Conservation (phyloP, 306 rosid species). For the apple (Malus domestica) region ASM211411v1 NC_041803.1:22251501-22252000, state of each 20-base stretch:
- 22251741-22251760: background rate
- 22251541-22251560: background rate
- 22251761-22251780: background rate
- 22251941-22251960: accelerated
- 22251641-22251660: background rate
- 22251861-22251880: too few species aligned
- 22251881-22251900: too few species aligned
- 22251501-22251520: background rate
- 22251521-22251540: too few species aligned
- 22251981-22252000: too few species aligned
- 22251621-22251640: background rate
- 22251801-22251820: background rate
- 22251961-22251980: too few species aligned
- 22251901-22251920: too few species aligned
- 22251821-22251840: background rate
- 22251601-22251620: background rate
- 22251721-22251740: background rate
- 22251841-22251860: background rate
- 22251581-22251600: background rate
- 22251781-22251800: background rate
- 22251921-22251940: too few species aligned
- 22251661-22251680: background rate
- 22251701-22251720: background rate
- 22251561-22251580: background rate
- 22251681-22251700: background rate